Conservation (phyloP, 352 stramenopile species). For the Thalassiosira mediterranea region DNA sequence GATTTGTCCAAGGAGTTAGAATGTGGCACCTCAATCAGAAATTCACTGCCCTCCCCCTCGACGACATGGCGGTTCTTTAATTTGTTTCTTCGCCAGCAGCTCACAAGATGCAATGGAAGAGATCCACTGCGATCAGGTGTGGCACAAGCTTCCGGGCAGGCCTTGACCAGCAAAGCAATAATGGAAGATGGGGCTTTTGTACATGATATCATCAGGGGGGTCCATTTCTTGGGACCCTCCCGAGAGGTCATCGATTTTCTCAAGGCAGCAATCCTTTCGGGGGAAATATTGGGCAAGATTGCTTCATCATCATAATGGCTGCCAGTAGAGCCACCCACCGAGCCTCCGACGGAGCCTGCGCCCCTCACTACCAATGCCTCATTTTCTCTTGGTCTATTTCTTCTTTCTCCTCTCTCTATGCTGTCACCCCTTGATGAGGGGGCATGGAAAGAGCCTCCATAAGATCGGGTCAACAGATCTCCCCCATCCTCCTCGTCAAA, state of each 20-base stretch:
- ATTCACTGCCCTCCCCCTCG: not conserved
- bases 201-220: constrained; percentile 51
- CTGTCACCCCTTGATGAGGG: too few species aligned
- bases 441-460: too few species aligned
- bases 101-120: constrained; percentile 43
- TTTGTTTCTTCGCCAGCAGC: constrained; percentile 11
- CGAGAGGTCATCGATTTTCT: constrained; percentile 20
- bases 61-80: constrained; percentile 1
- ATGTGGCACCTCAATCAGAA: too few species aligned
- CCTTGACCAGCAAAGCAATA: constrained; percentile 32
- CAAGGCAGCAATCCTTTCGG: not conserved
- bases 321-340: not conserved
- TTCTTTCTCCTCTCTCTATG: too few species aligned
- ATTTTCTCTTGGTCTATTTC: too few species aligned
- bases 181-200: constrained; percentile 25
- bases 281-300: too few species aligned
- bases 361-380: too few species aligned
- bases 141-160: constrained; percentile 25
- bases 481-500: not conserved
- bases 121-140: constrained; percentile 41
- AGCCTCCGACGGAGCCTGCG: not conserved
- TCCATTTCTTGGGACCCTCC: constrained; percentile 39
- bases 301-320: not conserved
- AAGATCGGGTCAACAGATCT: too few species aligned
- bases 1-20: too few species aligned